Conservation (phyloP, 2,329 filamentous ascomycete species). For the Cordyceps javanica region DNA sequence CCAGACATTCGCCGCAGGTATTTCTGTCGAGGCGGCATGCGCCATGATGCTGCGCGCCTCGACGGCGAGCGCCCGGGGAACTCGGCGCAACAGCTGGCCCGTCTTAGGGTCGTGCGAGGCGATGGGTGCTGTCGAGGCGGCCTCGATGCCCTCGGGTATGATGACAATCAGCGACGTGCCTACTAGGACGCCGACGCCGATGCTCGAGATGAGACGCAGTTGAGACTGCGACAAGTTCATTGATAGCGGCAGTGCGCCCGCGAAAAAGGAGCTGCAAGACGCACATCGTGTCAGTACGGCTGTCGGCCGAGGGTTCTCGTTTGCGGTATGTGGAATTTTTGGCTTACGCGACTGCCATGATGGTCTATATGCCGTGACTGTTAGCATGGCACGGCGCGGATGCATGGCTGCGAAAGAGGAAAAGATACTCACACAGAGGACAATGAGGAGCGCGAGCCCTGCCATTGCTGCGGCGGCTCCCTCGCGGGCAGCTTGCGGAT, state of each 20-base stretch:
- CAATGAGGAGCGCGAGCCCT: constrained; percentile 33
- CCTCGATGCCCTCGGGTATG: constrained; percentile 93
- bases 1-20: background rate
- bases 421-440: constrained; percentile 33
- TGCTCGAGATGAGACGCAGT: constrained; percentile 79
- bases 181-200: constrained; percentile 90
- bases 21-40: background rate
- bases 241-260: constrained; percentile 83
- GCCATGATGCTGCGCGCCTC: constrained; percentile 20
- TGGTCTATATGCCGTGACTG: constrained; percentile 30
- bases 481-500: background rate
- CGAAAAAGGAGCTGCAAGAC: constrained; percentile 73
- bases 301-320: constrained; percentile 7
- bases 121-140: constrained; percentile 59
- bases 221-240: constrained; percentile 83
- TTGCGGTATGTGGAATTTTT: background rate
- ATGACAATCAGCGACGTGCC: constrained; percentile 95
- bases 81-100: constrained; percentile 26
- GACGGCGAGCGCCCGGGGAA: constrained; percentile 24
- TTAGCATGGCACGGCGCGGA: no score
- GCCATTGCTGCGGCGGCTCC: constrained; percentile 27
- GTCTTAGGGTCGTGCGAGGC: constrained; percentile 32
- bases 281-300: constrained; percentile 15
- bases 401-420: background rate
- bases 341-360: constrained; percentile 55